Evolutionary conservation across 768 basidiomycete genomes (phyloP), one percentile per base, ranked within the genome.

Genomic region (Cystobasidium ongulense): DNA sequence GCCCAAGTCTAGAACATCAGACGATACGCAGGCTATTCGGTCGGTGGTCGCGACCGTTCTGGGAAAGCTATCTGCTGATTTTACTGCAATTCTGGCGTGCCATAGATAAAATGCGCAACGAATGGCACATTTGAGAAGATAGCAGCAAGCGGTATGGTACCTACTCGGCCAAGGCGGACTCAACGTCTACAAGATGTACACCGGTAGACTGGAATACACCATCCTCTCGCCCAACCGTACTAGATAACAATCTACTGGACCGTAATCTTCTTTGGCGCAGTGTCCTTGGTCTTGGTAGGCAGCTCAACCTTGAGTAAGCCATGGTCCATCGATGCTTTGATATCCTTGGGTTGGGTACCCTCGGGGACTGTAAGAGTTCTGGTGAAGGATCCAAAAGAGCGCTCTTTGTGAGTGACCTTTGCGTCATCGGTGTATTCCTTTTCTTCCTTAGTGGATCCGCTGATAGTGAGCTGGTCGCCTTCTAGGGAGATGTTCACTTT

Each of bases 401-500:
- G 17, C 23, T 43, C 63, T 17, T 29, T 5, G 63, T 64, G 63
- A 33, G 39, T 36, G 17, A 64, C 63, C 15, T 64, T 23, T 4
- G 63, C 33, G n/a, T 33, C 36, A 25, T 64, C 63, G 27, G 15
- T 35, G 17, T 64, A 36, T 18, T 64, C 63, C 13, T 64, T 64
- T 25, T 64, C 63, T 15, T 64, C 35, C 35, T 39, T 15, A 2
- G 39, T 18, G 33, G 35, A 38, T 41, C 63, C 63, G 33, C 63
- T 38, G 33, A 64, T 64, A 35, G 63, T 38, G 33, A 64, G 63
- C 63, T 41, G 33, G 33, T 39, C 39, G 15, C 39, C 35, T 43
- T 64, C 63, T 27, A 64, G 63, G 21, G 63, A 17, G 63, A 64
- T 39, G 39, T 13, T 27, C 35, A 64, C 63, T 18, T 64, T 41